Percentiles rank a stretch among this genome's conserved stretches.
Evolutionary conservation across 805 yeast genomes (phyloP).

Genomic region (Yamadazyma insecticola): DNA sequence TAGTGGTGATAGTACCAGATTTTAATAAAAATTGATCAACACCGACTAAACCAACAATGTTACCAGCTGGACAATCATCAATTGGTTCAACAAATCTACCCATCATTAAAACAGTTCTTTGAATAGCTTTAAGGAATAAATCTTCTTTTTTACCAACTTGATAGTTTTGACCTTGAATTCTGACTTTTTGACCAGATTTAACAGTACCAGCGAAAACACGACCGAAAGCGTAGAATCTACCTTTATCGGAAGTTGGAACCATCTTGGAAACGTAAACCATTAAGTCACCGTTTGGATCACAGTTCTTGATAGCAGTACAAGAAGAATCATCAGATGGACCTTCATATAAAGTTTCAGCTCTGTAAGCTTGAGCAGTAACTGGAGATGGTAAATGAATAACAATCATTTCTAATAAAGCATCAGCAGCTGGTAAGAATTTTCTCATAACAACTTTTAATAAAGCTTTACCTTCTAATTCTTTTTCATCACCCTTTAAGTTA

Average conservation of each 20-base stretch:
- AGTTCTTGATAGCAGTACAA: slow-evolving; percentile 90
- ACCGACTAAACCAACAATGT: slow-evolving; percentile 99
- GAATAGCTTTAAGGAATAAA: slow-evolving; percentile 93
- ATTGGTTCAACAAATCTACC: slow-evolving; percentile 97
- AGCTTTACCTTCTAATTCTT: slow-evolving; percentile 98
- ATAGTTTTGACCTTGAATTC: slow-evolving; percentile 99
- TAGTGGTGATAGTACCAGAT: slow-evolving; percentile 98
- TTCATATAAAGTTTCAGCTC: slow-evolving; percentile 98
- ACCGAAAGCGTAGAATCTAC: slow-evolving; percentile 99
- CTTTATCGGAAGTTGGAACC: slow-evolving; percentile 99
- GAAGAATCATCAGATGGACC: slow-evolving; percentile 95
- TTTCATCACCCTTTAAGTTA: slow-evolving; percentile 90
- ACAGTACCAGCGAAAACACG: slow-evolving; percentile 99
- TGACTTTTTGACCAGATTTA: slow-evolving; percentile 96
- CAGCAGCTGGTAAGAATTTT: slow-evolving; percentile 99
- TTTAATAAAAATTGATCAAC: slow-evolving; percentile 98
- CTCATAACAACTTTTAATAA: slow-evolving; percentile 97
- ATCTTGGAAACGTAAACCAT: slow-evolving; percentile 99
- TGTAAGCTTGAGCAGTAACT: slow-evolving; percentile 97
- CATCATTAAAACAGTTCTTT: slow-evolving; percentile 99
- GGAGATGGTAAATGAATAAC: slow-evolving; percentile 98
- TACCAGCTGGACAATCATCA: slow-evolving; percentile 99
- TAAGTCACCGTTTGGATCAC: slow-evolving; percentile 97
- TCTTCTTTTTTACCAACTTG: slow-evolving; percentile 98
- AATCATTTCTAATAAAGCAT: slow-evolving; percentile 98